Evolutionary conservation across 257 asterid species (phyloP).

Genomic region (Jacaranda copaia): DNA sequence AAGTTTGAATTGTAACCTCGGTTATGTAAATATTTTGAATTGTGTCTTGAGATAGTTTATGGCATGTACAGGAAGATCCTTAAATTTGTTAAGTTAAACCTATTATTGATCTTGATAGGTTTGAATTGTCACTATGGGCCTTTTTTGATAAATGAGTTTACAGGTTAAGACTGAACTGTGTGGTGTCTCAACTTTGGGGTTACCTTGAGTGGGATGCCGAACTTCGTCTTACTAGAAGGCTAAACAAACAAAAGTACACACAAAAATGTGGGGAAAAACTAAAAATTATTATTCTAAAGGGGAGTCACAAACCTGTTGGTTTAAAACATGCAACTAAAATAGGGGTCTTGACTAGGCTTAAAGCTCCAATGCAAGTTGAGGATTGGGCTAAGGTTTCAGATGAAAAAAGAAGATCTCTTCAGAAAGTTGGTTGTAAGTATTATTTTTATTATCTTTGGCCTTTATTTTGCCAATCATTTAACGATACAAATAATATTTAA

Average conservation of each 20-base stretch:
- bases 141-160: too few relatives aligned
- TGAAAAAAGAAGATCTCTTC: not conserved
- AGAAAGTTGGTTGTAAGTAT: not conserved
- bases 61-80: too few relatives aligned
- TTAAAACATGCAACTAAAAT: not conserved
- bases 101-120: too few relatives aligned
- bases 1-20: too few relatives aligned
- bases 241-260: not conserved
- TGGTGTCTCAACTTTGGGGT: too few relatives aligned
- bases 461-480: not conserved
- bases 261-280: not conserved
- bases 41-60: too few relatives aligned
- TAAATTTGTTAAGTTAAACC: too few relatives aligned
- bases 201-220: too few relatives aligned
- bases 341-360: not conserved
- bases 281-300: not conserved
- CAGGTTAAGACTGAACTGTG: too few relatives aligned
- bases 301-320: not conserved
- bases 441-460: not conserved
- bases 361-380: slow-evolving; percentile 11
- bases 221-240: not conserved
- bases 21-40: too few relatives aligned
- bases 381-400: not conserved
- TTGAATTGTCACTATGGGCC: too few relatives aligned
- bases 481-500: too few relatives aligned